These are phyloP conservation scores for Aspergillus carlsbadensis DNA, from an alignment of 495 filamentous ascomycete species.

Conservation along the genomic window DNA sequence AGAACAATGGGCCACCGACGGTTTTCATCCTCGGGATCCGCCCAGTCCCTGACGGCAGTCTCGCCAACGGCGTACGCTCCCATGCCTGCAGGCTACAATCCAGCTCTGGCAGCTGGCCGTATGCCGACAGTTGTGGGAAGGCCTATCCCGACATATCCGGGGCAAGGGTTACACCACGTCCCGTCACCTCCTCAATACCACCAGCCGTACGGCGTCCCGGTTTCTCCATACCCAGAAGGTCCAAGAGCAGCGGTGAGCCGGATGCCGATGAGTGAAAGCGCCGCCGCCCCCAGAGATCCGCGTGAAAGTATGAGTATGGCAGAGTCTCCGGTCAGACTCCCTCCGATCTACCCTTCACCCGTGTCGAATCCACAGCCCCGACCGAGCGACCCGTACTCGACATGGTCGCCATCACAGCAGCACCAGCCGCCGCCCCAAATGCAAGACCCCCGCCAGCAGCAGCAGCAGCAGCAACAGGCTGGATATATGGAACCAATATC, in stretches of 20 bases:
- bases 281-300: constrained; percentile 28
- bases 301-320: constrained; percentile 33
- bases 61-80: constrained; percentile 33
- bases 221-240: constrained; percentile 31
- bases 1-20: constrained; percentile 31
- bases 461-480: too few relatives aligned
- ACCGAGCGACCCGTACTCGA: constrained; percentile 40
- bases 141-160: constrained; percentile 29
- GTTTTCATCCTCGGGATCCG: constrained; percentile 40
- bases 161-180: constrained; percentile 29
- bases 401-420: constrained; percentile 26
- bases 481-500: constrained; percentile 32
- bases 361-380: constrained; percentile 32
- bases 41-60: constrained; percentile 26
- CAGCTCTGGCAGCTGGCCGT: constrained; percentile 25
- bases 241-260: constrained; percentile 25
- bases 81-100: constrained; percentile 30
- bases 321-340: constrained; percentile 43
- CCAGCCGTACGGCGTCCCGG: constrained; percentile 24
- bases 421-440: constrained; percentile 13
- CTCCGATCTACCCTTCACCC: constrained; percentile 39
- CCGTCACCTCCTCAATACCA: constrained; percentile 42
- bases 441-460: constrained; percentile 2
- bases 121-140: constrained; percentile 32
- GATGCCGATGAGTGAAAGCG: constrained; percentile 27